A percentile compares a stretch with the other conserved stretches of the same genome.
Evolutionary conservation across 2,329 filamentous ascomycete genomes (phyloP).

Genomic region (Colletotrichum sp.): DNA sequence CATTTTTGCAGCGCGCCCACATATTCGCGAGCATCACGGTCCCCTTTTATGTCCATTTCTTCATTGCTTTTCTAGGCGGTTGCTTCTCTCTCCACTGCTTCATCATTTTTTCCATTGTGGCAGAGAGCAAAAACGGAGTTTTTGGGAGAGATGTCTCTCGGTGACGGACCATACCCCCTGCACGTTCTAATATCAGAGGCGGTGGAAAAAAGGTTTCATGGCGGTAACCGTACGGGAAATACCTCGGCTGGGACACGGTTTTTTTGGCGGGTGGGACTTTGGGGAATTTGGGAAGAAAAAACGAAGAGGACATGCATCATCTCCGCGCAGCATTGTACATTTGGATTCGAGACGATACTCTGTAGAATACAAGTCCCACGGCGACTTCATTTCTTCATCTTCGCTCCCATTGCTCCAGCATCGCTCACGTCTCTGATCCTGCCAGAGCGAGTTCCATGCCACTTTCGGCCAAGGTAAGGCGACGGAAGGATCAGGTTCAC

Average conservation of each 20-base stretch:
- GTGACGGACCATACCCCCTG: background rate
- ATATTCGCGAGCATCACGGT: background rate
- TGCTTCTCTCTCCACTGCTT: background rate
- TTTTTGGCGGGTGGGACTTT: background rate
- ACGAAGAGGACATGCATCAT: background rate
- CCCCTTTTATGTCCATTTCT: background rate
- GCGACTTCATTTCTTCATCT: background rate
- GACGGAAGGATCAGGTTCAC: background rate
- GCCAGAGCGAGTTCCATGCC: background rate
- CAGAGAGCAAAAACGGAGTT: background rate
- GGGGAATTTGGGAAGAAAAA: background rate
- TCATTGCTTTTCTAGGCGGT: background rate
- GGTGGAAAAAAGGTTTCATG: background rate
- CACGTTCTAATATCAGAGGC: background rate
- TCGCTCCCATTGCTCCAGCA: background rate
- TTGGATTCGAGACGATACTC: background rate
- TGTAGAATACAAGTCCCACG: background rate
- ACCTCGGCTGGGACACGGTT: background rate
- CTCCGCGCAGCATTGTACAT: background rate
- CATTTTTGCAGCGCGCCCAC: slow-evolving; percentile 11
- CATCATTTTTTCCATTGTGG: background rate
- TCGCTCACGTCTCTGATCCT: background rate
- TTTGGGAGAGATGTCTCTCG: background rate
- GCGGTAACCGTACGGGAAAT: background rate
- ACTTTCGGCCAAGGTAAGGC: background rate